Base-by-base conservation (phyloP, 1,284 basidiomycete genomes). In the Apiotrichum montevideense region DNA sequence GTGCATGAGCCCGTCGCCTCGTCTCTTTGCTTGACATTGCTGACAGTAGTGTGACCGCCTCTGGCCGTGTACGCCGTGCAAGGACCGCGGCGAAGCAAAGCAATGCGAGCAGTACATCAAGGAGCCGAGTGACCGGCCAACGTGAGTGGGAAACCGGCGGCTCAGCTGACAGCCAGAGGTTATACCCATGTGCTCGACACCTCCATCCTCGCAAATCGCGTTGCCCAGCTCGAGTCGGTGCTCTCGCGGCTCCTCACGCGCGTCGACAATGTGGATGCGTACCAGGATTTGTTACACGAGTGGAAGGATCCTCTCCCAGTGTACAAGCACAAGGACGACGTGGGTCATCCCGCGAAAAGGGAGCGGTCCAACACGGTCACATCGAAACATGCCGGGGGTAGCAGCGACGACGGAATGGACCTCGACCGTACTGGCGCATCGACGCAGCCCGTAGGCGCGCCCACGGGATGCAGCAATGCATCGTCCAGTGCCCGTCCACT, bases 181-280 rank as follows among this genome's bases (percentile, higher is more conserved):
- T 66, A 66, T 48, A 66, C 64, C 0, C 64, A 66, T 41, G 59
- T 66, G 4, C 46, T 58, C 9, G 64, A 66, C 39, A 62, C 61
- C 11, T 55, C 57, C n/a, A 58, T 63, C 40, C 56, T 66, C 21
- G 57, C 62, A 3, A 63, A 54, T 37, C 61, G 64, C 33, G 60
- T 63, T 4, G 51, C 57, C 8, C 61, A 66, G 52, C 59, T 64
- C 41, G 64, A 66, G 58, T 9, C 37, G 6, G 59, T 62, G 4
- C 47, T 64, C 11, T 62, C 60, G 2, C 56, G 60, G 7, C 49
- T 62, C 8, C 42, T 62, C 10, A 51, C 45, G 0, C 54, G 60
- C 13, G 57, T 58, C 3, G 60, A 62, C 49, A 46, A 55, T 10
- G 41, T 55, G 3, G 54, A 55, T 14, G 57, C 46, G 7, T 58